phyloP scores from a whole-genome alignment of 2,329 filamentous ascomycete genomes.

The Hypoxylon sp. region DNA sequence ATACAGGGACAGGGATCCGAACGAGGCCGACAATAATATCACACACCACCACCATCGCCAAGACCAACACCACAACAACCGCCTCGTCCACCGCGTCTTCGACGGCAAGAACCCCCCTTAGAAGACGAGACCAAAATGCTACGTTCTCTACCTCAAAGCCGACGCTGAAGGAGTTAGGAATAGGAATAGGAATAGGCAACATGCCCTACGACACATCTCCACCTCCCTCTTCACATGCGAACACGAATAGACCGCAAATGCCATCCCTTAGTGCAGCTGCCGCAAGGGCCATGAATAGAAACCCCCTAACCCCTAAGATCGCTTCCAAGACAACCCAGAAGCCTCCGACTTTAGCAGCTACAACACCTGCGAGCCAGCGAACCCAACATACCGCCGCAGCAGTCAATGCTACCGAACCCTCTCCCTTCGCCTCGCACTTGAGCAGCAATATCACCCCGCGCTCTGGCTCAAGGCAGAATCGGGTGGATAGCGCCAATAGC shows the following conservation, averaged over 20 bases:
- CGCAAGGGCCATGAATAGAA: constrained; percentile 63
- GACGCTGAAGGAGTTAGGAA: constrained; percentile 49
- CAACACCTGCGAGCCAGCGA: constrained; percentile 58
- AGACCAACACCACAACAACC: constrained; percentile 36
- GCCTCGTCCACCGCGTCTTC: constrained; percentile 25
- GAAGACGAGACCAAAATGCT: constrained; percentile 56
- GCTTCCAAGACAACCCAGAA: constrained; percentile 55
- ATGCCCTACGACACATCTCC: constrained; percentile 60
- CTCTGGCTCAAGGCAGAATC: constrained; percentile 77
- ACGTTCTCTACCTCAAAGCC: constrained; percentile 46
- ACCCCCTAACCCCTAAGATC: constrained; percentile 68
- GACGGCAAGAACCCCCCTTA: constrained; percentile 40
- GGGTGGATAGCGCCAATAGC: constrained; percentile 74
- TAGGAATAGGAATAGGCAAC: constrained; percentile 49
- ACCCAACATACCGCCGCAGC: constrained; percentile 42
- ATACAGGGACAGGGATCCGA: constrained; percentile 19
- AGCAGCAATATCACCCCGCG: constrained; percentile 81
- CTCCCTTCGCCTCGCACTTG: constrained; percentile 67
- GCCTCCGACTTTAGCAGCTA: constrained; percentile 49
- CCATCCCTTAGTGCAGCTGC: constrained; percentile 75
- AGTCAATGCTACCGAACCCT: constrained; percentile 58
- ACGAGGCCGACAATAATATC: constrained; percentile 38
- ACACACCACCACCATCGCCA: constrained; percentile 34
- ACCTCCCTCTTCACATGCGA: constrained; percentile 54
- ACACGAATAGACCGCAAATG: constrained; percentile 70